Conservation (phyloP, 208 protist species). For the Trypanosoma avium region DNA sequence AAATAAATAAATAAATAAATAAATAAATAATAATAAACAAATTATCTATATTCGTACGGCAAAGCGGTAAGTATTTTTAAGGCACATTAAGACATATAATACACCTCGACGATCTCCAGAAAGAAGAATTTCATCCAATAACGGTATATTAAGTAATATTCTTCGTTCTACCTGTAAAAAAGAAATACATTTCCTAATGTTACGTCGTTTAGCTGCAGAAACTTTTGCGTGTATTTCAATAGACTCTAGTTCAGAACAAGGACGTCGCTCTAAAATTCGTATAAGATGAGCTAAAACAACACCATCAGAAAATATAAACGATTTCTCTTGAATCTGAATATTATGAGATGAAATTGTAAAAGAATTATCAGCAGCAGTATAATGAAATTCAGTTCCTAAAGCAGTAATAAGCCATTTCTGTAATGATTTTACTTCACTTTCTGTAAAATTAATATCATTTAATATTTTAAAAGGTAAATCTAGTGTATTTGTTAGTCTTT, state of each 20-base stretch:
- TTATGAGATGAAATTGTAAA: constrained; percentile 30
- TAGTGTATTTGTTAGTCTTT: not conserved
- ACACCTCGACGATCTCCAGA: constrained; percentile 44
- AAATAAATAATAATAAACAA: not conserved
- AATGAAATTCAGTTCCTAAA: constrained; percentile 47
- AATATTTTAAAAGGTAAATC: not conserved
- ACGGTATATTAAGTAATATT: constrained; percentile 32
- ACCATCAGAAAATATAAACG: constrained; percentile 69
- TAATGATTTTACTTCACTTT: constrained; percentile 17
- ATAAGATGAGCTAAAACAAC: constrained; percentile 70
- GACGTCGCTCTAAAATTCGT: constrained; percentile 52
- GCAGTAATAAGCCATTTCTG: constrained; percentile 43
- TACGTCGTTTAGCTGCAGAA: constrained; percentile 67
- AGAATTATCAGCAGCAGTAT: constrained; percentile 48
- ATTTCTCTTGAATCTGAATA: constrained; percentile 24
- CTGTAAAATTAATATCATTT: constrained; percentile 1
- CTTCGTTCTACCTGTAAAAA: constrained; percentile 57
- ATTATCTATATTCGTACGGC: constrained; percentile 10
- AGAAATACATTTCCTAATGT: constrained; percentile 59
- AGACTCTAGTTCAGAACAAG: constrained; percentile 61
- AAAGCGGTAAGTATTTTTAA: constrained; percentile 32
- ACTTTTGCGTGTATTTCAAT: constrained; percentile 50
- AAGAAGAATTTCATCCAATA: constrained; percentile 61
- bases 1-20: constrained; percentile 8
- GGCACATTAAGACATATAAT: constrained; percentile 35